phyloP scores from a whole-genome alignment of 805 yeast species.

The Lachancea sp. region DNA sequence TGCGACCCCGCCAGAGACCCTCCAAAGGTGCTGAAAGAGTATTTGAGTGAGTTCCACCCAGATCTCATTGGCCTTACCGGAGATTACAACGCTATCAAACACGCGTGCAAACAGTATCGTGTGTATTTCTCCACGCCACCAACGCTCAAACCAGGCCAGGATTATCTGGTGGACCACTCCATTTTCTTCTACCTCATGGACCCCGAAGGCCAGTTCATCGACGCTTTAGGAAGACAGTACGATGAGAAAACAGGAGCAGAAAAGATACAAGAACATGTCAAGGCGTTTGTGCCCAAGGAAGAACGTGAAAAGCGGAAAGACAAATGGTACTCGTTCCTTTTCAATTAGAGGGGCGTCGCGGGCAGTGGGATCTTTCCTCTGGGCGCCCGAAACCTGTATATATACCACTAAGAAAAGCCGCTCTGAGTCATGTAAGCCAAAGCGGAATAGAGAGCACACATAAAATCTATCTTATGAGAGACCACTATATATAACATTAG shows the following conservation, averaged over 20 bases:
- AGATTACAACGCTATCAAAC: constrained; percentile 74
- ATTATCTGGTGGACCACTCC: constrained; percentile 94
- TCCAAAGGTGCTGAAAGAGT: constrained; percentile 77
- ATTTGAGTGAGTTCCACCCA: constrained; percentile 84
- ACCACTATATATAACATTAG: background rate
- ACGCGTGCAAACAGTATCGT: constrained; percentile 80
- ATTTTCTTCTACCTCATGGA: constrained; percentile 97
- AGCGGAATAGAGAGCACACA: background rate
- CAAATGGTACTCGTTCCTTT: constrained; percentile 45
- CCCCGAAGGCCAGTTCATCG: constrained; percentile 94
- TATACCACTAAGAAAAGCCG: background rate
- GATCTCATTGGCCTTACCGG: constrained; percentile 89
- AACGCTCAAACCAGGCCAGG: constrained; percentile 89
- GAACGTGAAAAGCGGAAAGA: constrained; percentile 60
- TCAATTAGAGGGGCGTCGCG: constrained; percentile 9
- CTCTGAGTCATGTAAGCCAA: too few species aligned
- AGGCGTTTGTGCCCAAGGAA: constrained; percentile 65
- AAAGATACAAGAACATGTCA: constrained; percentile 69
- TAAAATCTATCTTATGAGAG: background rate
- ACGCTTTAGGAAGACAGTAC: constrained; percentile 88
- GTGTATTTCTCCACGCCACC: constrained; percentile 98
- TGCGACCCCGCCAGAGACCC: constrained; percentile 96
- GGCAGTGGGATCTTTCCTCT: too few species aligned
- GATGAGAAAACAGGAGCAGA: constrained; percentile 71
- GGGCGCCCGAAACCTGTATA: background rate